phyloP scores from a whole-genome alignment of 2,329 filamentous ascomycete genomes.

The Colletotrichum sansevieriae region DNA sequence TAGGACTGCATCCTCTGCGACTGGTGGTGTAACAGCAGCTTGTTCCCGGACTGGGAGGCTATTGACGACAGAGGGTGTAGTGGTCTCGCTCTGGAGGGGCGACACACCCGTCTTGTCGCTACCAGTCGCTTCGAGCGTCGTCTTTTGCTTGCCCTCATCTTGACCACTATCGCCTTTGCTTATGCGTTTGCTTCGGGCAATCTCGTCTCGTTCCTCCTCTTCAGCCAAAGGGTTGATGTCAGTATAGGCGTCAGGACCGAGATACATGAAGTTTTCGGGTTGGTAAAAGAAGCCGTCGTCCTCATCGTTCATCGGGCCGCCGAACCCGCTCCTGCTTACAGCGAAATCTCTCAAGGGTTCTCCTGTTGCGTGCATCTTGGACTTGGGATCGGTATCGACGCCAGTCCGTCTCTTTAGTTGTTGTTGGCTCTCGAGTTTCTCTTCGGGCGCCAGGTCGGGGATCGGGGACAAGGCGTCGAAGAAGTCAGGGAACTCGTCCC shows the following conservation, averaged over 20 bases:
- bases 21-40: not conserved
- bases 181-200: not conserved
- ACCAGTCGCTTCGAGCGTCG: slow-evolving; percentile 20
- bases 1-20: slow-evolving; percentile 4
- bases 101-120: slow-evolving; percentile 43
- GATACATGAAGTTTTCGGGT: slow-evolving; percentile 66
- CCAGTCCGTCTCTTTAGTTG: slow-evolving; percentile 57
- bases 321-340: slow-evolving; percentile 38
- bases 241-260: slow-evolving; percentile 60
- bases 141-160: not conserved
- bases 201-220: slow-evolving; percentile 51
- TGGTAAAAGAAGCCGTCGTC: slow-evolving; percentile 60
- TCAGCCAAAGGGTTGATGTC: slow-evolving; percentile 60
- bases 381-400: slow-evolving; percentile 1
- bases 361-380: slow-evolving; percentile 43
- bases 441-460: slow-evolving; percentile 63
- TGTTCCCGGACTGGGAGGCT: slow-evolving; percentile 44
- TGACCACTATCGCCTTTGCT: not conserved
- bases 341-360: slow-evolving; percentile 43
- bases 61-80: slow-evolving; percentile 44
- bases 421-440: slow-evolving; percentile 65
- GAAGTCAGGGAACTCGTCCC: slow-evolving; percentile 70
- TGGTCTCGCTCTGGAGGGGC: slow-evolving; percentile 45
- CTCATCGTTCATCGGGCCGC: slow-evolving; percentile 48
- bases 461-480: slow-evolving; percentile 52